Evolutionary conservation across 179 eudicot species (phyloP).

Genomic region (Gypsophila paniculata): DNA sequence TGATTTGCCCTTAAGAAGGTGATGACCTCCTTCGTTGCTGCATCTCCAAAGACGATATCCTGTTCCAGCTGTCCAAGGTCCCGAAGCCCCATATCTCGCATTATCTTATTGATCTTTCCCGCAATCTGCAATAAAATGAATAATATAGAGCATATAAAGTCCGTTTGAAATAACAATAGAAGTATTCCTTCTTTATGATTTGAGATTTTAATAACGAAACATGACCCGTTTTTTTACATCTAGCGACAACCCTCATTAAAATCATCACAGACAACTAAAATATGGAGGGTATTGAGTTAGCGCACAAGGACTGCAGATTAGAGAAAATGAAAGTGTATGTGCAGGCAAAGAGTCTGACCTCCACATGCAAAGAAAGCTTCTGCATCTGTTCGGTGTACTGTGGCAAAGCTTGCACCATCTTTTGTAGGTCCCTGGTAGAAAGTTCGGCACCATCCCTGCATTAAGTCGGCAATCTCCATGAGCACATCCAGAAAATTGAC

Average conservation of each 20-base stretch:
- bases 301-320: neutral
- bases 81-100: constrained; percentile 66
- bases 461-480: constrained; percentile 21
- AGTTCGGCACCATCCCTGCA: constrained; percentile 80
- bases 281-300: neutral
- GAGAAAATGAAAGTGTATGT: neutral
- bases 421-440: constrained; percentile 93
- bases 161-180: neutral
- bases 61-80: constrained; percentile 97
- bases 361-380: constrained; percentile 82
- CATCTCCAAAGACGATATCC: constrained; percentile 96
- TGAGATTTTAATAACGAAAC: neutral
- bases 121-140: constrained; percentile 58
- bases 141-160: neutral
- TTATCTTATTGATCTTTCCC: constrained; percentile 67
- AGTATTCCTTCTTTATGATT: neutral
- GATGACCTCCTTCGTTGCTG: constrained; percentile 84
- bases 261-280: neutral
- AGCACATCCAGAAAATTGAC: neutral
- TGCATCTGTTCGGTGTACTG: constrained; percentile 87
- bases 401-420: constrained; percentile 97
- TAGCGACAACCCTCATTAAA: neutral
- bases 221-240: neutral
- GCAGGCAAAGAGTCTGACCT: constrained; percentile 42
- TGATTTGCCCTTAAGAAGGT: constrained; percentile 60